phyloP scores from a whole-genome alignment of 1,284 basidiomycete species.

The Cutaneotrichosporon mucoides region DNA sequence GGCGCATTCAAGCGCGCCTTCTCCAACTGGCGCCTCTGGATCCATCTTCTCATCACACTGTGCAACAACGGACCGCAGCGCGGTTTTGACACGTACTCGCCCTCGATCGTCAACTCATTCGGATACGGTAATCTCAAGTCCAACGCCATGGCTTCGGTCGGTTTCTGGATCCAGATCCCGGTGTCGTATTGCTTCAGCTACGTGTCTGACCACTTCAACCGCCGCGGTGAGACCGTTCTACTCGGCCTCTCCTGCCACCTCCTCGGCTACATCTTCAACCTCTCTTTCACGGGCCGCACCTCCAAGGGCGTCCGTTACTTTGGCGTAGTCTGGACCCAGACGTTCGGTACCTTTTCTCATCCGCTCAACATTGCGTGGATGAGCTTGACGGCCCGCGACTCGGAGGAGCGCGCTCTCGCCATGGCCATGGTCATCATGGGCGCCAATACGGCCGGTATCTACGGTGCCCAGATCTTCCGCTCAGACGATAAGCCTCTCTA shows the following conservation, averaged over 20 bases:
- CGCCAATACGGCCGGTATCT: constrained; percentile 35
- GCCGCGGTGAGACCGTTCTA: constrained; percentile 27
- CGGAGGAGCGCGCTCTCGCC: constrained; percentile 28
- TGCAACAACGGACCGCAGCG: constrained; percentile 33
- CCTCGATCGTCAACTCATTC: constrained; percentile 33
- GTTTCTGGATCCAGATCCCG: constrained; percentile 35
- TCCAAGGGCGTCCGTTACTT: constrained; percentile 25
- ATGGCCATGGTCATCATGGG: constrained; percentile 34
- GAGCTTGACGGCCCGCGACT: constrained; percentile 24
- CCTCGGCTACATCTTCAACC: constrained; percentile 30
- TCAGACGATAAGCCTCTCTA: constrained; percentile 32
- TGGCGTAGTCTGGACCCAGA: constrained; percentile 30
- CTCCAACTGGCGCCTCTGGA: constrained; percentile 25
- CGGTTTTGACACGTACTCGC: constrained; percentile 36
- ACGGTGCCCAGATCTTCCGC: constrained; percentile 36
- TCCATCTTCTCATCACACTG: constrained; percentile 35
- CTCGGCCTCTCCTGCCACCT: constrained; percentile 25
- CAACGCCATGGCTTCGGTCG: constrained; percentile 35
- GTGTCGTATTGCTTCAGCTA: constrained; percentile 26
- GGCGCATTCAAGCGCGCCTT: constrained; percentile 24
- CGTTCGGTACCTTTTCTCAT: constrained; percentile 32
- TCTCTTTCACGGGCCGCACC: constrained; percentile 21
- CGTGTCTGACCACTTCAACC: constrained; percentile 32
- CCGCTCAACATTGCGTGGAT: constrained; percentile 34
- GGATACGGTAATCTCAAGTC: constrained; percentile 28